Evolutionary conservation across 371 early-diverging fungal species (phyloP), one percentile per base, ranked within the genome.

Genomic region (Encephalitozoon cuniculi): DNA sequence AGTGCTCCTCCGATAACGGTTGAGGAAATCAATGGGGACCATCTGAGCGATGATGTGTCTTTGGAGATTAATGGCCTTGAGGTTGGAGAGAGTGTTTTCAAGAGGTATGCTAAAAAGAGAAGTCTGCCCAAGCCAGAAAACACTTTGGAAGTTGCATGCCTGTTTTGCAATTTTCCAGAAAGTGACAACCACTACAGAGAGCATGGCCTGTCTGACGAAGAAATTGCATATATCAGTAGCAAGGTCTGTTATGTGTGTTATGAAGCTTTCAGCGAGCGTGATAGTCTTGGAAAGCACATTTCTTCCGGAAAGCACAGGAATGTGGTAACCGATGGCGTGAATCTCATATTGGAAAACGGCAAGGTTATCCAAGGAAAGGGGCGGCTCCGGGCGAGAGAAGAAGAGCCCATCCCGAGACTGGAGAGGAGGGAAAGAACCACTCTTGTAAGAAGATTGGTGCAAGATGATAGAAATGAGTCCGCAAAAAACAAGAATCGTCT

Each of bases 231-330:
- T 37, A 52, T 74, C 18, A 23, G 40, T 4, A 54, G 32, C 32
- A 66, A 39, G 18, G 65, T 66, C 23, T 74, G 74, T 32, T 74
- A 74, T 74, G 67, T 74, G 4, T 74, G 74, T 53, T 53, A 74
- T 41, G 74, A 74, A 53, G 74, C 66, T 34, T 74, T 74, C 32
- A 65, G 54, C 4, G 66, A n/a, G 12, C 39, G 41, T 40, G 26
- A 18, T 0, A 4, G 66, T 40, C 53, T 74, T 4, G 52, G 65
- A 23, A 37, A 43, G 5, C 74, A 74, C 40, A 53, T 74, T 26
- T 21, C 34, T n/a, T 41, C 44, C 11, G 74, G 66, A 21, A 74
- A 66, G 0, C 74, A 74, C 34, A 41, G 74, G 37, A 74, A 34
- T 12, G 65, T 54, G 6, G 7, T 74, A 9, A 26, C 54, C 26